phyloP scores from a whole-genome alignment of 768 basidiomycete genomes.

The Tulasnella sp. region DNA sequence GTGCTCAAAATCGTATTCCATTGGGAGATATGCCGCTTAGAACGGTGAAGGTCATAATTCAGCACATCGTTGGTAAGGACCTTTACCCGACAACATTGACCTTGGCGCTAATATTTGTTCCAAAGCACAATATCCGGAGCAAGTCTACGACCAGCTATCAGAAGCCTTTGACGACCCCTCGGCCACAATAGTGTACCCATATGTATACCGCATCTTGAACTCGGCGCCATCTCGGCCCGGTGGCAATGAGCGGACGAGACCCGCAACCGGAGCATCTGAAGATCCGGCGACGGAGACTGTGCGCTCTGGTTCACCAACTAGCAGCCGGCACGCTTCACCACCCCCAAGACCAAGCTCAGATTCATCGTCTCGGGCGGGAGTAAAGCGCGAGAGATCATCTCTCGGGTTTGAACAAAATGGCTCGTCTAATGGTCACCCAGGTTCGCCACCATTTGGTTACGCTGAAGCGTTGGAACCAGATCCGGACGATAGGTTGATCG shows the following conservation, averaged over 20 bases:
- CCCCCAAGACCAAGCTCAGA: slow-evolving; percentile 43
- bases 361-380: slow-evolving; percentile 43
- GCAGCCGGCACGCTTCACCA: slow-evolving; percentile 38
- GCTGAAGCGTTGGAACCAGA: slow-evolving; percentile 70
- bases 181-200: slow-evolving; percentile 94
- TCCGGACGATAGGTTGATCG: slow-evolving; percentile 79
- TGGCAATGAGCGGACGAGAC: slow-evolving; percentile 20
- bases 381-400: slow-evolving; percentile 8
- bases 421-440: neutral
- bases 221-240: slow-evolving; percentile 25
- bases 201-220: slow-evolving; percentile 90
- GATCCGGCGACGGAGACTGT: slow-evolving; percentile 58
- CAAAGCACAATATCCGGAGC: slow-evolving; percentile 80
- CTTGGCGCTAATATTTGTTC: neutral
- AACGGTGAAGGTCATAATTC: slow-evolving; percentile 97
- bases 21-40: slow-evolving; percentile 97
- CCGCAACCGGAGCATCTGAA: slow-evolving; percentile 32
- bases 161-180: slow-evolving; percentile 95
- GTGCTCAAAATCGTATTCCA: slow-evolving; percentile 88
- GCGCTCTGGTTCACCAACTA: slow-evolving; percentile 70
- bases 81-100: neutral
- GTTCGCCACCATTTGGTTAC: neutral
- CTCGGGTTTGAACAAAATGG: neutral
- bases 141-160: slow-evolving; percentile 88
- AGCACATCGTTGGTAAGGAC: slow-evolving; percentile 89